phyloP scores from a whole-genome alignment of 1,139 yeast species.

The Kurtzmaniella quercitrusa region DNA sequence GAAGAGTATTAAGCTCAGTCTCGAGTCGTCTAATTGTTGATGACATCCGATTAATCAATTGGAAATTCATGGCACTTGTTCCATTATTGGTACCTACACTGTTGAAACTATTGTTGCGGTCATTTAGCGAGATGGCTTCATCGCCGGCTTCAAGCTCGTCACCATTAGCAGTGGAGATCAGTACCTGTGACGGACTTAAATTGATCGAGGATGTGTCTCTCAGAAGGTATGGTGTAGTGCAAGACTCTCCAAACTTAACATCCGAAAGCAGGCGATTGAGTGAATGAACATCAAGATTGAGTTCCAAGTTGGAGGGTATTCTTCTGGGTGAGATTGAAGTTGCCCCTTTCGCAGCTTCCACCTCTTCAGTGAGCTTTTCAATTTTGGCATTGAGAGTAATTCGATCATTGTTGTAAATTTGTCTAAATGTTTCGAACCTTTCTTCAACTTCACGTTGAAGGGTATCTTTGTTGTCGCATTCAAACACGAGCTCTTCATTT shows the following conservation, averaged over 20 bases:
- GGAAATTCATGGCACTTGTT: constrained; percentile 30
- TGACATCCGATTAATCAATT: constrained; percentile 68
- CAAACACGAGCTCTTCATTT: constrained; percentile 18
- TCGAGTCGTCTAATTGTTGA: constrained; percentile 76
- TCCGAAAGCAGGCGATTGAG: constrained; percentile 12
- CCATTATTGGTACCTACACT: neutral
- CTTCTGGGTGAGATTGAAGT: neutral
- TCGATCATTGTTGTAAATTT: constrained; percentile 30
- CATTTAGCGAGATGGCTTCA: constrained; percentile 7
- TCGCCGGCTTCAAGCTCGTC: constrained; percentile 13
- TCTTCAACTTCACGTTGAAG: constrained; percentile 26
- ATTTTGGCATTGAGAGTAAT: constrained; percentile 25
- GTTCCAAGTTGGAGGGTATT: constrained; percentile 1
- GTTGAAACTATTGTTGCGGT: constrained; percentile 2
- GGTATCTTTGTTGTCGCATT: constrained; percentile 21
- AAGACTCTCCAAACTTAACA: constrained; percentile 33
- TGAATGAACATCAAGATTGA: neutral
- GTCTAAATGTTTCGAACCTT: constrained; percentile 26
- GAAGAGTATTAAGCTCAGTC: constrained; percentile 63
- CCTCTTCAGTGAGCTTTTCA: constrained; percentile 19
- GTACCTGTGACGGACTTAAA: constrained; percentile 17
- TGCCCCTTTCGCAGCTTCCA: constrained; percentile 14
- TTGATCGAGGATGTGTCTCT: constrained; percentile 14
- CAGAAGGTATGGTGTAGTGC: constrained; percentile 25
- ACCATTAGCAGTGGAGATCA: constrained; percentile 18